These are phyloP conservation scores for Takashimella tepidaria DNA, from an alignment of 1,284 basidiomycete species.

Conservation along the genomic window DNA sequence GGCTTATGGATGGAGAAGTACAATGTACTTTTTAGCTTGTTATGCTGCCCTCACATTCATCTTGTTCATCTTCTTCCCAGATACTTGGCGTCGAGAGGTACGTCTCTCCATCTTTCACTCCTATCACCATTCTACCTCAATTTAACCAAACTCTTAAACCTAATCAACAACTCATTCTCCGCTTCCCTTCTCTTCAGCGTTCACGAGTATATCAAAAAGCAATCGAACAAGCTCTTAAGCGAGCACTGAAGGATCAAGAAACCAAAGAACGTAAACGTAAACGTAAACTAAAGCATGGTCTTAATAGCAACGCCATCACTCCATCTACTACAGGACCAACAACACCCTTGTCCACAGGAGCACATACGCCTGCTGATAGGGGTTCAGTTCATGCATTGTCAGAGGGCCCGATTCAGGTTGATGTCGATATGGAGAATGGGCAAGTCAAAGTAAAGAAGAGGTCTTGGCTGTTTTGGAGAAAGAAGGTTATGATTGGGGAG, in stretches of 20 bases:
- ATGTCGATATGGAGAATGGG: neutral
- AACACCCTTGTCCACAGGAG: conserved; percentile 2
- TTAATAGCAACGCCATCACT: conserved; percentile 27
- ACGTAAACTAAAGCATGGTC: conserved; percentile 23
- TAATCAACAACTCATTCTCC: no score
- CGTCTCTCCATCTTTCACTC: no score
- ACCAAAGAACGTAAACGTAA: conserved; percentile 24
- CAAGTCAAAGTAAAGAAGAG: neutral
- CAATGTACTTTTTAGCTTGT: conserved; percentile 73
- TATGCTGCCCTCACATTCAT: conserved; percentile 57
- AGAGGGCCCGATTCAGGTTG: neutral
- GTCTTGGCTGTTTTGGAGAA: conserved; percentile 2
- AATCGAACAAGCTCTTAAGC: conserved; percentile 37
- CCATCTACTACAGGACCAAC: conserved; percentile 19
- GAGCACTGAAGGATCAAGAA: conserved; percentile 30
- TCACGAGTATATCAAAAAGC: conserved; percentile 69
- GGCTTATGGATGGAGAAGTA: conserved; percentile 66
- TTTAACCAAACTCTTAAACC: neutral
- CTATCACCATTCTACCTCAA: neutral
- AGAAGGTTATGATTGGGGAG: conserved; percentile 12
- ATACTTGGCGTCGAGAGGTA: conserved; percentile 70
- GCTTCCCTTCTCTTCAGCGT: conserved; percentile 45
- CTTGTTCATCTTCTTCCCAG: conserved; percentile 64
- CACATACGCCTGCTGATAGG: conserved; percentile 3
- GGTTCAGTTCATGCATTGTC: neutral